A percentile compares a stretch with the other conserved stretches of the same genome.
These are phyloP conservation scores for Candida taoyuanica DNA, from an alignment of 805 yeast genomes.

Conservation along the genomic window DNA sequence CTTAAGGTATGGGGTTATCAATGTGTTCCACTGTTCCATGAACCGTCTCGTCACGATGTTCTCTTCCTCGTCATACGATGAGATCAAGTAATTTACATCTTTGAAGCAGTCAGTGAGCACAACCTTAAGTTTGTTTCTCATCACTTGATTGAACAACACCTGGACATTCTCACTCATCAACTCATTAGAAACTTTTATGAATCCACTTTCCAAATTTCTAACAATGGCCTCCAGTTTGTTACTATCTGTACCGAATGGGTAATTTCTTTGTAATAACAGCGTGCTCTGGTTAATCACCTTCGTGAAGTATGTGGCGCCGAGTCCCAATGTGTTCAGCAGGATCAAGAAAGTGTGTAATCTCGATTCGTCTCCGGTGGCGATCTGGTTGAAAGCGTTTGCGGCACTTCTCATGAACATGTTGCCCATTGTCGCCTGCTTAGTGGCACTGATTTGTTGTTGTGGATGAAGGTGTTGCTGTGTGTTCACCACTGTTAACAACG, in stretches of 20 bases:
- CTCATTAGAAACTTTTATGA: constrained; percentile 27
- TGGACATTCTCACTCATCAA: constrained; percentile 36
- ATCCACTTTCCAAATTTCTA: constrained; percentile 20
- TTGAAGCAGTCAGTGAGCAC: constrained; percentile 40
- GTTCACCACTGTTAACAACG: constrained; percentile 24
- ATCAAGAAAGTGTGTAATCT: constrained; percentile 58
- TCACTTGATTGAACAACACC: constrained; percentile 43
- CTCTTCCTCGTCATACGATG: constrained; percentile 32
- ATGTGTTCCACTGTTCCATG: constrained; percentile 55
- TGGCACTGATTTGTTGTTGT: constrained; percentile 2
- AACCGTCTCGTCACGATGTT: constrained; percentile 42
- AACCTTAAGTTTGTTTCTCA: constrained; percentile 39
- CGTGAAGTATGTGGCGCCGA: constrained; percentile 53
- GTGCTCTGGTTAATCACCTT: constrained; percentile 32
- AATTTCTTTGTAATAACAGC: constrained; percentile 30
- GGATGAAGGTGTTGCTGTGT: constrained; percentile 15
- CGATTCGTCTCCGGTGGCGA: constrained; percentile 38
- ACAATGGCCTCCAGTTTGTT: constrained; percentile 26
- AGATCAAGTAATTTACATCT: constrained; percentile 23
- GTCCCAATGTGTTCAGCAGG: constrained; percentile 66
- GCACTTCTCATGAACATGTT: constrained; percentile 41
- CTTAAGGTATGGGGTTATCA: constrained; percentile 62
- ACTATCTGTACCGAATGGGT: constrained; percentile 35
- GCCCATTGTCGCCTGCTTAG: constrained; percentile 18
- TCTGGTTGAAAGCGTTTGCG: constrained; percentile 35